A percentile compares a stretch with the other conserved stretches of the same genome.
Conservation (phyloP, 192 early-diverging fungal genomes). For the Backusella parvicylindrica region DNA sequence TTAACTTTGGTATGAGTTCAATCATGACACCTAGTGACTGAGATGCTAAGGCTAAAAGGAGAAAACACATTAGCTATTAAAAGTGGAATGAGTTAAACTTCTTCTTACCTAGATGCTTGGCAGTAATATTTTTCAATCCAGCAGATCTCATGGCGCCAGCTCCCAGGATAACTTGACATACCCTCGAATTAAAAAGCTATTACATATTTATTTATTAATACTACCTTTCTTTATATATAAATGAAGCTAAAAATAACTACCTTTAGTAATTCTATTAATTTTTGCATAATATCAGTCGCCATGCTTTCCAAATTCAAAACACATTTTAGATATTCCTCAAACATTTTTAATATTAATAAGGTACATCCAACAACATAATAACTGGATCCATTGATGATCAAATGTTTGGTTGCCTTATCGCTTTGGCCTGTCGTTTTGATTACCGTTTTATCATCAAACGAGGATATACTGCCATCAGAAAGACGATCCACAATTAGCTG, state of each 20-base stretch:
- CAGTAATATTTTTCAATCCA: conserved; percentile 94
- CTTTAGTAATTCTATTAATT: conserved; percentile 81
- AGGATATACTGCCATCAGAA: conserved; percentile 44
- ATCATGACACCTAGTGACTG: conserved; percentile 90
- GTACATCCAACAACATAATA: conserved; percentile 90
- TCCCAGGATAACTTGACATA: conserved; percentile 96
- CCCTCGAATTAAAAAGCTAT: conserved; percentile 90
- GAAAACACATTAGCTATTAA: background rate
- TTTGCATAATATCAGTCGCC: conserved; percentile 84
- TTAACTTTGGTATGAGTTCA: conserved; percentile 81
- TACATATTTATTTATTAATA: background rate
- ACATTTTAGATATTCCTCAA: conserved; percentile 90
- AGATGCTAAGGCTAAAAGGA: conserved; percentile 73
- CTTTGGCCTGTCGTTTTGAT: background rate
- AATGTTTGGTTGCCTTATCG: conserved; percentile 46
- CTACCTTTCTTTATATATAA: background rate
- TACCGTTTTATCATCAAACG: conserved; percentile 27
- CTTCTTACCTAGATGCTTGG: conserved; percentile 82
- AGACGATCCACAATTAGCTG: conserved; percentile 81
- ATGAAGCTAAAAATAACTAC: conserved; percentile 34
- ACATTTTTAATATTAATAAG: conserved; percentile 83
- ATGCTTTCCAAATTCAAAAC: conserved; percentile 75
- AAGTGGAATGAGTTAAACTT: background rate
- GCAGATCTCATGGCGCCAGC: conserved; percentile 97
- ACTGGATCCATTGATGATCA: conserved; percentile 71